Base-by-base conservation (phyloP, 2,329 filamentous ascomycete genomes). In the Penicillium sp. region DNA sequence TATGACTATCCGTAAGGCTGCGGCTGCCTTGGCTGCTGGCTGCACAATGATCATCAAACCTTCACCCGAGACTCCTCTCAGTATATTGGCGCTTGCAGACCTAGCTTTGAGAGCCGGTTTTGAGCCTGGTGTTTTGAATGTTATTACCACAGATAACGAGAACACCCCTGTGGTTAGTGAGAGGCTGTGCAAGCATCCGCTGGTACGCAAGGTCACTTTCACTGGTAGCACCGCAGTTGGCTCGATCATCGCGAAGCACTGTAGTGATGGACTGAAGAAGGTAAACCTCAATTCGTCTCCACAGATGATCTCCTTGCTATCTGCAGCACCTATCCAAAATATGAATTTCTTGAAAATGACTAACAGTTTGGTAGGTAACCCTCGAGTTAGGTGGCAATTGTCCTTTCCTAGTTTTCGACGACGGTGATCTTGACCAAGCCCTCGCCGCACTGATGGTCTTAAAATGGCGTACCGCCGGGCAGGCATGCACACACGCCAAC, bases 21-120 rank as follows among this genome's bases (percentile, higher is more conserved):
- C 83, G 44, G 85, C 87, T 6, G 87, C 87, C 1, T 72, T 90
- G 34, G 88, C 88, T 1, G 87, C 87, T 3, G 88, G 88, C 1
- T 90, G 87, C 67, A 87, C 87, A 1, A 90, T 92, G 84, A 79
- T 92, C 26, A 79, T 84, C 14, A 91, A 91, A 73, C 86, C 88
- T 2, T 87, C 84, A 3, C 87, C 87, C 0, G 87, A 91, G 69
- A 86, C 84, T 1, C 84, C 84, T 0, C 75, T 87, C 29, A 82
- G 81, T 2, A 79, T 82, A 0, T 69, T 86, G 14, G 77, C 79
- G 2, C 67, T 87, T n/a, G 83, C 66, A 1, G 61, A 75, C 36
- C 70, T 87, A 28, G 83, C 83, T 10, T 71, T 76, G 43, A 71
- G 79, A 42, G 83, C 83, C 3, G 83, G 83, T 1, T 83, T 87